Percentiles rank a stretch among this genome's conserved stretches.
phyloP scores from a whole-genome alignment of 148 eudicot species.

The Arbutus unedo region DNA sequence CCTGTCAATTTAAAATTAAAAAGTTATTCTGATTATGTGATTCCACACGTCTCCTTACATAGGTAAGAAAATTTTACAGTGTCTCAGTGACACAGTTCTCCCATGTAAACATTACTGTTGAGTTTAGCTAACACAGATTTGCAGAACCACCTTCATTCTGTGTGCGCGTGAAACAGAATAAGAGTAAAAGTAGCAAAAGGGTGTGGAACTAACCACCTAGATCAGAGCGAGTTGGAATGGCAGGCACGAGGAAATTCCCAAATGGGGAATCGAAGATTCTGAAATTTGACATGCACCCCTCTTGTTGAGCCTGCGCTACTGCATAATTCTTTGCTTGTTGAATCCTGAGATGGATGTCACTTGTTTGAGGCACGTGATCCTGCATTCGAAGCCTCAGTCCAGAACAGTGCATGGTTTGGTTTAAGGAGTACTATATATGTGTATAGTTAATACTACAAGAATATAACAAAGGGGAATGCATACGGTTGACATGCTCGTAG shows the following conservation, averaged over 20 bases:
- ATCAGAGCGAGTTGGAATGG: conserved; percentile 74
- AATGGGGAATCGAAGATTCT: conserved; percentile 62
- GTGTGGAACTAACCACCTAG: conserved; percentile 38
- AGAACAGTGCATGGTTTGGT: background rate
- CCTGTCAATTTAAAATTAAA: too few relatives aligned
- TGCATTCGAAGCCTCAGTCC: background rate
- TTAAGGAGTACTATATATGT: background rate
- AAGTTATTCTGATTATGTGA: too few relatives aligned
- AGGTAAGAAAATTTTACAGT: background rate
- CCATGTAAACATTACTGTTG: background rate
- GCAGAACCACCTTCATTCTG: background rate
- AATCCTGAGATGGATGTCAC: conserved; percentile 25
- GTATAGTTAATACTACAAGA: background rate
- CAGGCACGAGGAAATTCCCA: conserved; percentile 82
- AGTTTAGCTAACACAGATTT: background rate
- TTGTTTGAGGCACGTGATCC: conserved; percentile 24
- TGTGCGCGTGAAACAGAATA: background rate
- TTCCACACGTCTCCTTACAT: background rate
- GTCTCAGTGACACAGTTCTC: background rate
- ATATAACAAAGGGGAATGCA: background rate
- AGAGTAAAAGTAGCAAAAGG: background rate
- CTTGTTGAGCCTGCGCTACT: conserved; percentile 68
- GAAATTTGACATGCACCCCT: conserved; percentile 68
- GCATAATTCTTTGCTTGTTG: conserved; percentile 56
- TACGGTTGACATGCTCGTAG: conserved; percentile 28